Evolutionary conservation across 2,329 filamentous ascomycete genomes (phyloP), one percentile per base, ranked within the genome.

Genomic region (Penicillium aurantiogriseum): DNA sequence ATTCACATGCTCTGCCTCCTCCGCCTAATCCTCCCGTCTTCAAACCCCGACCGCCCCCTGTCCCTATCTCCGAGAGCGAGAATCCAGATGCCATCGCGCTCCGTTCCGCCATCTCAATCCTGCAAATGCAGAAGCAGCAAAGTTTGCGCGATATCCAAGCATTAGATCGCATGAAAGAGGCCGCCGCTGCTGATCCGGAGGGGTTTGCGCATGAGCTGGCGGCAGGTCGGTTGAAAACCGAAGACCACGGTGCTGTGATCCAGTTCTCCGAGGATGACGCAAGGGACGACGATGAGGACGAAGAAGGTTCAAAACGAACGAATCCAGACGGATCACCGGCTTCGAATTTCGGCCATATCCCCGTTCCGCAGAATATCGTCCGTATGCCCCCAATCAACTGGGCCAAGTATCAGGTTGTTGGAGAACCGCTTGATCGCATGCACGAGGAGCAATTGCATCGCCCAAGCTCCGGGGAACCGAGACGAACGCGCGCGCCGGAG

Each of bases 341-440:
- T 5, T 63, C 63, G 10, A 60, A 62, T 3, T 92, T 92, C 78
- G 79, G 84, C 2, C 77, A 77, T 19, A 83, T 97, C 15, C 92
- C 92, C 0, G 83, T 83, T 15, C 86, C 90, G 7, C 93, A 97
- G 73, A 89, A 89, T 65, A 80, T 97, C 0, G 88, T 95, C 27
- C 87, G 92, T 40, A 91, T 88, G 77, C 93, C 93, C 9, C 89
- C 91, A 9, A 88, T 97, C 69, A 96, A 97, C 78, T 97, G 93
- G 93, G 85, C 87, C 13, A 92, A 96, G 71, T 97, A 97, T 74
- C 90, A 91, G 66, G 82, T 97, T n/a, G 86, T 94, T 3, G 92
- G 91, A 48, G 88, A 90, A 58, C 85, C 90, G 1, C 80, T 97
- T 36, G 91, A 97, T 74, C 89, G 87, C 71, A 80, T 97, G 62